Evolutionary conservation across 1,284 basidiomycete genomes (phyloP), one percentile per base, ranked within the genome.

Genomic region (Filobasidium uniguttulatum): DNA sequence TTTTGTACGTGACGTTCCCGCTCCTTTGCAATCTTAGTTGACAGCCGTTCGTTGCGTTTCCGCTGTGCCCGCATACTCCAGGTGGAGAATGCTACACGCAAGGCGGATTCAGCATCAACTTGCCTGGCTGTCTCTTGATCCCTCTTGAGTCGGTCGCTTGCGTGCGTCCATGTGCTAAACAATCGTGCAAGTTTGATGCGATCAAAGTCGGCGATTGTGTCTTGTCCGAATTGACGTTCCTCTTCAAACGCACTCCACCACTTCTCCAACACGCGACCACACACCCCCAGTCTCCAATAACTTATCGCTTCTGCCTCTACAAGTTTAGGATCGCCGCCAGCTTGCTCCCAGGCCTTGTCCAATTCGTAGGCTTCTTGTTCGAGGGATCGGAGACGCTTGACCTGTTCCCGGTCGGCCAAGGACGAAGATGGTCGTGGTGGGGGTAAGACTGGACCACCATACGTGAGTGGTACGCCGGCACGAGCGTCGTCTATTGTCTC

Each of bases 91-190:
- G n/a, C n/a, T n/a, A n/a, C n/a, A n/a, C n/a, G n/a, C n/a, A n/a
- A n/a, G n/a, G 26, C 40, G 8, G 40, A 19, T 41, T 41, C 40
- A 25, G 8, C 19, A 25, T 41, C 6, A 12, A 41, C 19, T 25
- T 41, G 40, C 10, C 5, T 41, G 6, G 40, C 40, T 9, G 22
- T 8, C 8, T 41, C 22, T 19, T 8, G 5, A 8, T 14, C 8
- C 9, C 17, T 9, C 14, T 26, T 25, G 6, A 19, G 40, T 9
- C 40, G 40, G 40, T 10, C 8, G 6, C 40, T 19, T 7, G 47
- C 38, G 14, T 52, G 44, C 3, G 37, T 44, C 50, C 50, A 52
- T 25, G 44, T 44, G 5, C 44, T 28, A 30, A 52, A 52, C 1
- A 31, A 28, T 19, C 45, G 28, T 17, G 50, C 50, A 17, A 52